Conservation (phyloP, 257 asterid species). For the Solanum chiquidenum region DNA sequence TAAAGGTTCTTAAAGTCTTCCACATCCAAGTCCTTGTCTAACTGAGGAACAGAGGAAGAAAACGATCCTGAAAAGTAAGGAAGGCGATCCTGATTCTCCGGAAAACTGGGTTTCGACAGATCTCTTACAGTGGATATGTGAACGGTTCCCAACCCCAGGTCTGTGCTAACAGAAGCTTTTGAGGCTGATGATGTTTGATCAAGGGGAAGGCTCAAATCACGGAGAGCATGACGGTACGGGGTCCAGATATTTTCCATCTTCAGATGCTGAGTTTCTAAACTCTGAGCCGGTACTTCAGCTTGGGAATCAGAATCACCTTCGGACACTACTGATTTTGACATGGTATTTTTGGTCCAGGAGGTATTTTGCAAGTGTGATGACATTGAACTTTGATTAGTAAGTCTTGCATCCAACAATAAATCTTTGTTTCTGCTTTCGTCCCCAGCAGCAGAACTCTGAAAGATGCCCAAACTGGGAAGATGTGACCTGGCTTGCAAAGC, state of each 20-base stretch:
- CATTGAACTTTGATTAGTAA: constrained; percentile 13
- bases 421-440: constrained; percentile 16
- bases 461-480: constrained; percentile 14
- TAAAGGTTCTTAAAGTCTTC: constrained; percentile 46
- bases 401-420: constrained; percentile 15
- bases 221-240: constrained; percentile 6
- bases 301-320: constrained; percentile 12
- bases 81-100: constrained; percentile 14
- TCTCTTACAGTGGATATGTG: constrained; percentile 21
- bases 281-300: constrained; percentile 21
- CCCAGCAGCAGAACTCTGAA: constrained; percentile 11
- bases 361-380: constrained; percentile 20
- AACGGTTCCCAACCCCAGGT: constrained; percentile 72
- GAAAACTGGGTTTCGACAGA: constrained; percentile 19
- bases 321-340: constrained; percentile 11
- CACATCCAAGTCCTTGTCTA: constrained; percentile 16
- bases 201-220: constrained; percentile 6
- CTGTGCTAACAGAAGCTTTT: constrained; percentile 45
- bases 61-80: constrained; percentile 21
- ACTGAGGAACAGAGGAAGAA: constrained; percentile 26
- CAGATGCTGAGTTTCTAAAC: constrained; percentile 4
- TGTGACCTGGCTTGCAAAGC: constrained; percentile 19
- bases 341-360: constrained; percentile 10
- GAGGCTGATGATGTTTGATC: constrained; percentile 19
- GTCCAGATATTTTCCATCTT: constrained; percentile 14